Evolutionary conservation across 2,329 filamentous ascomycete genomes (phyloP), one percentile per base, ranked within the genome.

Genomic region (Hypoxylon sp.): DNA sequence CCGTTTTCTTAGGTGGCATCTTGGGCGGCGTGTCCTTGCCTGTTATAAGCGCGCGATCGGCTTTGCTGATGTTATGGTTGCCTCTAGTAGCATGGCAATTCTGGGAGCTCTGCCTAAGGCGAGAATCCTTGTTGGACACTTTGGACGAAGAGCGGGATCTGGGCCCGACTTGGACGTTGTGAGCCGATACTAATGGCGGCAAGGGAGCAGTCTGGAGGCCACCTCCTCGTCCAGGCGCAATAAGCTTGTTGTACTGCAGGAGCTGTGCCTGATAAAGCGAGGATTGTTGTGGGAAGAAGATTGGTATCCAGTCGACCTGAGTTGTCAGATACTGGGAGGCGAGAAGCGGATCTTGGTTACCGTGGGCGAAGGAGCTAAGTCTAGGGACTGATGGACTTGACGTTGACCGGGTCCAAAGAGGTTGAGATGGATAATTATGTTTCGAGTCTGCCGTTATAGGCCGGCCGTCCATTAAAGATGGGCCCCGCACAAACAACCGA

Each of bases 81-180:
- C 83, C 81, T 82, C 85, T 89, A 86, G 85, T 90, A 89, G 89
- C 89, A 91, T 89, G 84, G 85, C 86, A 85, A 83, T 83, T 86
- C 79, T 85, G 79, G 75, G 82, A 78, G 77, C 78, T 82, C 74
- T 82, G 81, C 79, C 85, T 87, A 70, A 78, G 76, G 75, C 81
- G 77, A 69, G 79, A 80, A 78, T 87, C 86, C 77, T 85, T 87
- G 79, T 84, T 84, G 71, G 85, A 88, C 80, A 86, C 85, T 78
- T 88, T 89, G 81, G 87, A 88, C 61, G 85, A 85, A 62, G 88
- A 88, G 77, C 86, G 83, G 76, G 88, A 86, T 77, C 87, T 82
- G 51, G 86, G 81, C 72, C 85, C 82, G 75, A 85, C 83, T 79
- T 89, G 86, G 73, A 86, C 83, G 77, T 85, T 83, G 68, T 88